phyloP scores from a whole-genome alignment of 345 rosid genomes.

The Excoecaria agallocha region DNA sequence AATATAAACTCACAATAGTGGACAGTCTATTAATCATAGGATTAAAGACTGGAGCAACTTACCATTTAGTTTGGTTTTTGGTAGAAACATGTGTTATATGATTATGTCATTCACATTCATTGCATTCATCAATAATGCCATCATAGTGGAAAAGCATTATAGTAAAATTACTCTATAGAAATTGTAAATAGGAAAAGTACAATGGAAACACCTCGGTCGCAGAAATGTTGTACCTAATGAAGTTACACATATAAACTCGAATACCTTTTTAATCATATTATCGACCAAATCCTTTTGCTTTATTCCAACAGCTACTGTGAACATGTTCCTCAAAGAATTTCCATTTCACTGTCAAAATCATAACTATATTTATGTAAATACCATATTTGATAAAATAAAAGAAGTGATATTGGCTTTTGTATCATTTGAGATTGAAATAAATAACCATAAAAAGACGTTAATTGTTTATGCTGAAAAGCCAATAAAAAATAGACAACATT shows the following conservation, averaged over 20 bases:
- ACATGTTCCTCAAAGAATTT: conserved; percentile 34
- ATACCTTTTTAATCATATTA: conserved; percentile 55
- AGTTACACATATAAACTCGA: not conserved
- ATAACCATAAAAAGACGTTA: no score
- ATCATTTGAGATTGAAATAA: no score
- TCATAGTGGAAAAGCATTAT: conserved; percentile 95
- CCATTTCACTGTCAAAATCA: conserved; percentile 29
- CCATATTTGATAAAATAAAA: not conserved
- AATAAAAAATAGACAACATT: not conserved
- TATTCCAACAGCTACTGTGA: conserved; percentile 57
- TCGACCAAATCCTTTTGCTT: conserved; percentile 54
- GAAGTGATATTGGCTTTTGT: not conserved
- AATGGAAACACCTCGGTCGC: conserved; percentile 1
- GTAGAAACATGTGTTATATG: conserved; percentile 73
- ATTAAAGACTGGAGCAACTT: conserved; percentile 5
- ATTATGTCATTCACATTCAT: conserved; percentile 52
- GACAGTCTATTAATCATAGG: not conserved
- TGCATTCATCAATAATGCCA: conserved; percentile 79
- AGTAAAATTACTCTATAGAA: conserved; percentile 50
- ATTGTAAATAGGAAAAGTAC: conserved; percentile 42
- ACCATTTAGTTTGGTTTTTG: conserved; percentile 87
- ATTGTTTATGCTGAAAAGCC: not conserved
- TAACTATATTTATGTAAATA: not conserved
- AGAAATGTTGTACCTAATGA: not conserved
- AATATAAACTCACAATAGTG: not conserved